Conservation (phyloP, 306 rosid species). For the Castanea mollissima region DNA sequence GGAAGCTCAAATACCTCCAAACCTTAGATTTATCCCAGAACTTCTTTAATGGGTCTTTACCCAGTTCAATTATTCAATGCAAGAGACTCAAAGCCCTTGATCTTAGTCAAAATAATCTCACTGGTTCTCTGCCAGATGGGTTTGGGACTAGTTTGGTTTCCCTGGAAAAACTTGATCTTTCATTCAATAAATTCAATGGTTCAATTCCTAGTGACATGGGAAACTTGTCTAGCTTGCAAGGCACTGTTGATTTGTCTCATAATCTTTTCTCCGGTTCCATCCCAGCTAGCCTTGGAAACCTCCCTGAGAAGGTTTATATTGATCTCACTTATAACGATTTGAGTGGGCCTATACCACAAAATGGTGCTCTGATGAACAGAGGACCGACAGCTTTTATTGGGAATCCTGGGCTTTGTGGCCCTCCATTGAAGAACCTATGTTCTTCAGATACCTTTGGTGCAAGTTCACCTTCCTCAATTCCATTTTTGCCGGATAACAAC, state of each 20-base stretch:
- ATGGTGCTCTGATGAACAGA: constrained; percentile 94
- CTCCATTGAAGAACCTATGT: constrained; percentile 91
- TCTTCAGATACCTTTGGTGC: constrained; percentile 52
- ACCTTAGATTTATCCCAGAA: constrained; percentile 85
- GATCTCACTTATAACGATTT: constrained; percentile 83
- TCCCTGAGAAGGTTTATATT: constrained; percentile 98
- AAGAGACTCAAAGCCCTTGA: constrained; percentile 69
- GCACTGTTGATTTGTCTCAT: constrained; percentile 92
- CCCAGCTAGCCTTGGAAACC: constrained; percentile 81
- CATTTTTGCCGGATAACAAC: constrained; percentile 57
- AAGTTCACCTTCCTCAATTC: constrained; percentile 65
- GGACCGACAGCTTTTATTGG: constrained; percentile 99
- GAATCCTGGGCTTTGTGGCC: constrained; percentile 86
- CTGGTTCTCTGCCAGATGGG: constrained; percentile 66
- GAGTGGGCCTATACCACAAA: constrained; percentile 91
- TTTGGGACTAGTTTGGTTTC: constrained; percentile 60
- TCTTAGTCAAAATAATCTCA: constrained; percentile 71
- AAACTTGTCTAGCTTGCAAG: constrained; percentile 77
- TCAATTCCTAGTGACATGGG: constrained; percentile 79
- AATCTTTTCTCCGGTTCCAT: constrained; percentile 76
- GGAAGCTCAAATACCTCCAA: constrained; percentile 76
- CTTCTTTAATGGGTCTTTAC: constrained; percentile 73
- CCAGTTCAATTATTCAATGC: constrained; percentile 58
- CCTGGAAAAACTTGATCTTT: constrained; percentile 68
- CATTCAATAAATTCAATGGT: constrained; percentile 74